Base-by-base conservation (phyloP, 306 rosid species). In the Rosa chinensis region DNA sequence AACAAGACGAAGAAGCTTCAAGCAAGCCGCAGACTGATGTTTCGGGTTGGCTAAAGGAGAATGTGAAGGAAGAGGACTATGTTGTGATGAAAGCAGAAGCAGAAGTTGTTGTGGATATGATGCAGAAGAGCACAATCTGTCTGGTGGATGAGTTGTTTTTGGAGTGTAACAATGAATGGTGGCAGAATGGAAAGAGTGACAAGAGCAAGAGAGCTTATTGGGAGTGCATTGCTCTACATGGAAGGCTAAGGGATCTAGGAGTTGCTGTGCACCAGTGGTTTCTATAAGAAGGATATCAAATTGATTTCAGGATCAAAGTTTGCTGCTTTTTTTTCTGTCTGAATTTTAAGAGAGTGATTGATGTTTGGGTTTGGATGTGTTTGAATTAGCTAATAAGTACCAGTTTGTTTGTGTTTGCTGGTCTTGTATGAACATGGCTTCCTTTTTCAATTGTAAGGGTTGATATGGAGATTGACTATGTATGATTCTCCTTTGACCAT, bases 251-350 rank as follows among this genome's bases (percentile, higher is more conserved):
- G 76, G 94, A 90, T 75, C 86, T 84, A 32, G 97, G 97, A 78
- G 90, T 89, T 82, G 92, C 89, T 37, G 92, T 89, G 5, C 92
- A 92, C 77, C 92, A 87, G 77, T 90, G 97, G 97, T 89, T 90
- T 89, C 82, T 84, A n/a, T 87, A 35, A 37, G 83, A 83, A 17
- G 28, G 50, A 53, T 11, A 17, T 13, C 48, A 56, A 70, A 10
- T 72, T 35, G 47, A 20, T 73, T 66, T 18, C 3, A 32, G 76
- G 23, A 39, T 52, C 47, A 20, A 74, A 74, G 35, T 13, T 45
- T 75, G 49, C 49, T 61, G 78, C 28, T 21, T 17, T 16, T 20
- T 40, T 44, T 44, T 32, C 50, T n/a, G 12, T 55, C 37, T 20
- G 49, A 73, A 39, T 53, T 37, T 23, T 23, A 8, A 23, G 68